A percentile compares a stretch with the other conserved stretches of the same genome.
phyloP scores from a whole-genome alignment of 768 basidiomycete genomes.

The Calvatia gigantea region DNA sequence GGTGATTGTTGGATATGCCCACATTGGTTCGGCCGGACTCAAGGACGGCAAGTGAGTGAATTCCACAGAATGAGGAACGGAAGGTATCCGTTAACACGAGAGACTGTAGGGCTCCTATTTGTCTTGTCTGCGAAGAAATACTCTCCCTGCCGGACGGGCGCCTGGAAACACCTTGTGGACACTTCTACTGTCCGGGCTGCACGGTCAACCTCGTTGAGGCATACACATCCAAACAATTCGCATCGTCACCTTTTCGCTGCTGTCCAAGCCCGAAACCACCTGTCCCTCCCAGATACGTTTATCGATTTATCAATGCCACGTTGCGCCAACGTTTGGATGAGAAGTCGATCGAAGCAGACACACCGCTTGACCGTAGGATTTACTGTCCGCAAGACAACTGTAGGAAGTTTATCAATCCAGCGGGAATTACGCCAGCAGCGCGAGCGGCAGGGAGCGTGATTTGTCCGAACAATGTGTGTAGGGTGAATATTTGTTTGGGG shows the following conservation, averaged over 20 bases:
- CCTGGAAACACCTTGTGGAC: constrained; percentile 14
- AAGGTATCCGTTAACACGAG: neutral
- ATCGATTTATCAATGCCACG: constrained; percentile 2
- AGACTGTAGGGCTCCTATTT: neutral
- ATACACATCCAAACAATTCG: constrained; percentile 4
- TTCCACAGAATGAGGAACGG: no score
- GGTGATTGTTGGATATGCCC: neutral
- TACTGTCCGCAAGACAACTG: constrained; percentile 16
- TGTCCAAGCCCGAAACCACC: constrained; percentile 8
- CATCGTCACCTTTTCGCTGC: constrained; percentile 5
- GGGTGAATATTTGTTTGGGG: neutral
- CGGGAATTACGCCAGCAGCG: neutral
- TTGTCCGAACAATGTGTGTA: neutral
- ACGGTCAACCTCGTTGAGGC: constrained; percentile 7
- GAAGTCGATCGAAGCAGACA: constrained; percentile 10
- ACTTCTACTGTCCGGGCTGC: constrained; percentile 13
- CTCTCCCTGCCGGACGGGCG: neutral
- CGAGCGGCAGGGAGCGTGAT: neutral
- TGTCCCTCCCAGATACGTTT: constrained; percentile 1
- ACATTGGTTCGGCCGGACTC: no score
- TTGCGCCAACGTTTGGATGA: constrained; percentile 2
- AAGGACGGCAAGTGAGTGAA: no score
- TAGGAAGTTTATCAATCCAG: constrained; percentile 12
- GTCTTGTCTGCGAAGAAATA: neutral
- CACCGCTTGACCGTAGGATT: constrained; percentile 7